Evolutionary conservation across 1,139 yeast species (phyloP).

Genomic region (Suhomyces atakaporum): DNA sequence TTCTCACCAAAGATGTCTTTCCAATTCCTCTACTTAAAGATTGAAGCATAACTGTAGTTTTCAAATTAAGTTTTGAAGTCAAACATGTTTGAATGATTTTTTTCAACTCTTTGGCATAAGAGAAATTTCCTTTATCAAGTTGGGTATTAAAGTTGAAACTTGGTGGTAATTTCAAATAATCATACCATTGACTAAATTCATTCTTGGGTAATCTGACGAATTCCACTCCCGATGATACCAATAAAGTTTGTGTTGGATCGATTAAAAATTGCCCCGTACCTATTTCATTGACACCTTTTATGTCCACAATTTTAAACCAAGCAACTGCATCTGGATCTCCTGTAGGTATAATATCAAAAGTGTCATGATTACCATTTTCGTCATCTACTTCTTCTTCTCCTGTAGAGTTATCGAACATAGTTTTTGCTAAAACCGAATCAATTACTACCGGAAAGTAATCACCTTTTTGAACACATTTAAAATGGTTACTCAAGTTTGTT

Average conservation of each 20-base stretch:
- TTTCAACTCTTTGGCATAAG: conserved; percentile 53
- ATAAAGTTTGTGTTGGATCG: conserved; percentile 64
- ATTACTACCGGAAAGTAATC: conserved; percentile 78
- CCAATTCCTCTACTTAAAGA: conserved; percentile 82
- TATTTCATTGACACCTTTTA: conserved; percentile 30
- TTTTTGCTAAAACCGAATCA: conserved; percentile 67
- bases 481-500: conserved; percentile 56
- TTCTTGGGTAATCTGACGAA: conserved; percentile 41
- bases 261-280: conserved; percentile 54
- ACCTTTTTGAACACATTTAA: conserved; percentile 59
- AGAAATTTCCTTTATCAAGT: conserved; percentile 32
- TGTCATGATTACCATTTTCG: conserved; percentile 21
- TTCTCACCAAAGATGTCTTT: conserved; percentile 63
- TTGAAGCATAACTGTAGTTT: conserved; percentile 64
- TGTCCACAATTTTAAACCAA: conserved; percentile 70
- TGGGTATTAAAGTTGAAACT: conserved; percentile 33
- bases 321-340: conserved; percentile 77
- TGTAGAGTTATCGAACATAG: conserved; percentile 48
- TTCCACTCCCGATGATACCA: conserved; percentile 67
- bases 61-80: conserved; percentile 41
- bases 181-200: conserved; percentile 46
- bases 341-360: conserved; percentile 49
- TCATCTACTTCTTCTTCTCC: conserved; percentile 31
- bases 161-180: conserved; percentile 40
- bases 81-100: conserved; percentile 52